Base-by-base conservation (phyloP, 2,329 filamentous ascomycete species). In the Phaeosphaeriaceae sp. region DNA sequence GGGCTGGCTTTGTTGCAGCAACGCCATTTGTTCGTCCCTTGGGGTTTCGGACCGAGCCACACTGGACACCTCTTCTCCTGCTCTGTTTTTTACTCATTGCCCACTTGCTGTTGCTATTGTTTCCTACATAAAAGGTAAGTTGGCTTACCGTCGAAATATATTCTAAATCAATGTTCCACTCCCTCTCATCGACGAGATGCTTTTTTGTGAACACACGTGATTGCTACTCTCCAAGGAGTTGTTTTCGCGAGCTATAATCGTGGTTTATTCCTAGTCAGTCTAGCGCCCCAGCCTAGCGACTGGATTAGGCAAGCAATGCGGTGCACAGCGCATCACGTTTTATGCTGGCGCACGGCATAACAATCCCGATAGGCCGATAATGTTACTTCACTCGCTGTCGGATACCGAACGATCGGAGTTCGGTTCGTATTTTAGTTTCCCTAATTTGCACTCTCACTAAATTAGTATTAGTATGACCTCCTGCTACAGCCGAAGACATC, bases 241-340 rank as follows among this genome's bases (percentile, higher is more conserved):
- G 28, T 48, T 53, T 58, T 46, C 48, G 51, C 51, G 52, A 58
- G 32, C 34, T 16, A 13, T 26, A 23, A 26, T 55, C 38, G 42
- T 43, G 37, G 33, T 42, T 28, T 28, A 38, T 49, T 45, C 32
- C 35, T 21, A 40, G 35, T 47, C 48, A 48, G 52, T 46, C 18
- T 20, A 28, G 35, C 42, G 30, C 29, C 34, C 30, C 21, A 40
- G 21, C 17, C 26, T 41, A 43, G 26, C 32, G 35, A 33, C 52
- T 43, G 29, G 15, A 55, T 50, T 44, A 38, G 54, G 54, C 45
- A 50, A 38, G 40, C 51, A 49, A 45, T 46, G 46, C 43, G 48
- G 33, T 38, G 47, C 44, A 46, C 40, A 46, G 40, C 41, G 21
- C 29, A 35, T 44, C 42, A 48, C 50, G 44, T 21, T 5, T 39